Conservation (phyloP, 2,329 filamentous ascomycete species). For the Ciborinia camelliae region DNA sequence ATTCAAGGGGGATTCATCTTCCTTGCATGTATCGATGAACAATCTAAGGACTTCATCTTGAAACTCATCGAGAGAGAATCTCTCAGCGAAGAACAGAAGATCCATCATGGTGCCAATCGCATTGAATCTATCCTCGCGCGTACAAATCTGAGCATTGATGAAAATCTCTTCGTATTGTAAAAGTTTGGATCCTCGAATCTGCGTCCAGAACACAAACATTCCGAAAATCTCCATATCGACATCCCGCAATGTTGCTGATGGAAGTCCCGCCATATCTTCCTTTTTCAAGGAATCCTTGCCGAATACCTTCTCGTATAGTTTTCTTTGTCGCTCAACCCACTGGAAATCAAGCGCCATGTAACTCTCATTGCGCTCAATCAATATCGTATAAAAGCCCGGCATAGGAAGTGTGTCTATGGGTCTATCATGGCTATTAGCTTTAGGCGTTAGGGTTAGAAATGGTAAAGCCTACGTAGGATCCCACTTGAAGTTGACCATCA, state of each 20-base stretch:
- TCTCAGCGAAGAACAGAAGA: not conserved
- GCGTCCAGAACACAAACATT: not conserved
- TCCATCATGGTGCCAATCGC: not conserved
- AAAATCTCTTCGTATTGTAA: not conserved
- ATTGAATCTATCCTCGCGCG: not conserved
- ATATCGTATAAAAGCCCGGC: no score
- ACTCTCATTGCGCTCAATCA: no score
- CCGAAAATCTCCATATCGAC: not conserved
- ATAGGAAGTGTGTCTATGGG: no score
- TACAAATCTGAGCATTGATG: not conserved
- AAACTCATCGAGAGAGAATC: not conserved
- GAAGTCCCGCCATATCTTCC: not conserved
- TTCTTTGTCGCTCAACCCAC: not conserved
- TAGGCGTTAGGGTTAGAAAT: no score
- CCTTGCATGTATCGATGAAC: not conserved
- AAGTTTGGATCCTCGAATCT: accelerated
- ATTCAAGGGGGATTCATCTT: not conserved
- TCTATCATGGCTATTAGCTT: no score
- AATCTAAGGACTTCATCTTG: not conserved
- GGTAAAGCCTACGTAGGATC: no score
- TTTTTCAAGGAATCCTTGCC: not conserved
- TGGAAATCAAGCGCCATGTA: no score
- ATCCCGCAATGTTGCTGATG: not conserved
- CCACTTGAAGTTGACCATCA: no score
- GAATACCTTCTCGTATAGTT: not conserved